These are phyloP conservation scores for Pestalotiopsis sp. DNA, from an alignment of 2,329 filamentous ascomycete genomes.

Conservation along the genomic window DNA sequence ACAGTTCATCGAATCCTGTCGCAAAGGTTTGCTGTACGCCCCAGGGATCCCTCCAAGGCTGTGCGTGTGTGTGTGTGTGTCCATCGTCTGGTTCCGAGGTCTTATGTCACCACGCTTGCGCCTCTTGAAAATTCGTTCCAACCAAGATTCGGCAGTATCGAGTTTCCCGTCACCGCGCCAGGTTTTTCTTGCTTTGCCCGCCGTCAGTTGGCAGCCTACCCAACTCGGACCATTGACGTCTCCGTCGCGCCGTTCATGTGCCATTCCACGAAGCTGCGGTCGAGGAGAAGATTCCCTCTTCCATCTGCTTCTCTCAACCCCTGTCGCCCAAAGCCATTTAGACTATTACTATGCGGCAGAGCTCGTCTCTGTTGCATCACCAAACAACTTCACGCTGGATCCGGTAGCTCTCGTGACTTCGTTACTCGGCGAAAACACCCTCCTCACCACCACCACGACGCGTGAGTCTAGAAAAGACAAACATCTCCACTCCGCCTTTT, in stretches of 20 bases:
- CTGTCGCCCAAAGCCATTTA: slow-evolving; percentile 2
- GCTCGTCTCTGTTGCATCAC: slow-evolving; percentile 57
- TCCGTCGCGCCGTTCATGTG: slow-evolving; percentile 6
- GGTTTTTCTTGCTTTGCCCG: neutral
- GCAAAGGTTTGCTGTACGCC: slow-evolving; percentile 29
- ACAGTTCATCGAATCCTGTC: neutral
- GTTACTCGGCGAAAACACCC: slow-evolving; percentile 33
- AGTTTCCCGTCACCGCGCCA: neutral
- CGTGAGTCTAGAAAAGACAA: slow-evolving; percentile 53
- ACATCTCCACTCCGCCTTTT: slow-evolving; percentile 49
- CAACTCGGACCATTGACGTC: neutral
- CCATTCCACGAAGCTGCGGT: neutral
- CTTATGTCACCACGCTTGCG: slow-evolving; percentile 10
- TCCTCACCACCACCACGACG: slow-evolving; percentile 28
- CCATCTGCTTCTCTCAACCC: slow-evolving; percentile 7
- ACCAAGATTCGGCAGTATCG: slow-evolving; percentile 1
- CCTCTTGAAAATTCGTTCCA: slow-evolving; percentile 5
- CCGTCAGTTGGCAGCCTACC: neutral
- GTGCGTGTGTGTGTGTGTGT: neutral
- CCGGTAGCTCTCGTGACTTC: slow-evolving; percentile 46
- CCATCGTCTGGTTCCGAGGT: neutral
- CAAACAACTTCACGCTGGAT: slow-evolving; percentile 58
- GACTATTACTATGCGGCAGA: slow-evolving; percentile 57
- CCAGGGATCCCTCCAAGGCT: slow-evolving; percentile 35
- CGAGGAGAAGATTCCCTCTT: neutral